Base-by-base conservation (phyloP, 768 basidiomycete species). In the Auriculariales sp. region DNA sequence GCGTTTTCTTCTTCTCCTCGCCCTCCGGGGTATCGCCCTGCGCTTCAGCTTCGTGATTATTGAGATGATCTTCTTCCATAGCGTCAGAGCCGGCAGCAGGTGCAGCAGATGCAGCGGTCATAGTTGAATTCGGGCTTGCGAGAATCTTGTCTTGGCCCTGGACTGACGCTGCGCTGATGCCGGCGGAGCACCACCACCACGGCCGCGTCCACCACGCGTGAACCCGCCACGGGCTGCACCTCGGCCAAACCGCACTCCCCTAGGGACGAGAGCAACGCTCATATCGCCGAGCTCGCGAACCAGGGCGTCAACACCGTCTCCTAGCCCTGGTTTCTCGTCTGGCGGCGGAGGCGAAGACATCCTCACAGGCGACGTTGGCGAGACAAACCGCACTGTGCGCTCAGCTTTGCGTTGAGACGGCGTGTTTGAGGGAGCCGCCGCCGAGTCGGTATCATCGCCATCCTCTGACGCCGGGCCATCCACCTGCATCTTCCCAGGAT, bases 241-340 rank as follows among this genome's bases (percentile, higher is more conserved):
- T 32, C 83, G 71, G 24, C 85, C 85, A 52, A 89, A 89, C 11
- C 79, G 73, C 34, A 88, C 72, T 0, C 80, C 71, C 3, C 75
- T 64, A 3, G 85, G 85, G 1, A 88, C 74, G 49, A 88, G 72
- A n/a, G n/a, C n/a, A n/a, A n/a, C n/a, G 7, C 77, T 68, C 56
- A 76, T 65, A 27, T 73, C 62, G 49, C 62, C 64, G 57, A 75
- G 62, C 1, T 70, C 70, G 24, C 68, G 61, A n/a, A 77, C 59
- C 12, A 88, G 68, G 14, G 65, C 65, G 47, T 81, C 74, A 30
- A 79, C 10, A 5, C 30, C 39, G 7, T 27, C 2, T 34, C 28
- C 33, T 56, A 30, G 59, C 61, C 24, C 56, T 54, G 44, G 53
- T 48, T 33, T 55, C 32, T 44, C 53, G 46, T 30, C 46, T 49